Evolutionary conservation across 2,329 filamentous ascomycete species (phyloP).

Genomic region (Diplodia mutila): DNA sequence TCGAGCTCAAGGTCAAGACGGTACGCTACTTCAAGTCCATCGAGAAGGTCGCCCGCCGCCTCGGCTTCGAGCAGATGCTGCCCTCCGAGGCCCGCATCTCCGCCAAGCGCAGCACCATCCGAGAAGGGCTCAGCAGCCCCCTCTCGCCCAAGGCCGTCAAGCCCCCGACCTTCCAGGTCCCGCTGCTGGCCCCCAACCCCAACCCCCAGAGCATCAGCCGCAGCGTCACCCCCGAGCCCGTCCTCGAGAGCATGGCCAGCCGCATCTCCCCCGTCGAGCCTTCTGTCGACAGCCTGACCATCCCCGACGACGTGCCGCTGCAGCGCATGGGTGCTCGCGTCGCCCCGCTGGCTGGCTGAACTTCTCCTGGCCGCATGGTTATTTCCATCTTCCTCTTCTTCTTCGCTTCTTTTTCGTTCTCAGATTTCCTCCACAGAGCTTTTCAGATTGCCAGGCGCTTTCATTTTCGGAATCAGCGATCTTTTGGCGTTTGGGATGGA

Average conservation of each 20-base stretch:
- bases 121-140: slow-evolving; percentile 33
- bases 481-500: slow-evolving; percentile 3
- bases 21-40: slow-evolving; percentile 56
- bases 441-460: slow-evolving; percentile 5
- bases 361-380: background rate
- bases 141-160: background rate
- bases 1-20: slow-evolving; percentile 54
- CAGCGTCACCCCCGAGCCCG: slow-evolving; percentile 39
- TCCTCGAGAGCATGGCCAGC: slow-evolving; percentile 43
- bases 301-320: slow-evolving; percentile 35
- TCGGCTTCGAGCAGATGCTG: slow-evolving; percentile 51
- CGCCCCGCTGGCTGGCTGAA: slow-evolving; percentile 25
- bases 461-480: background rate
- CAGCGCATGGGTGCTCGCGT: slow-evolving; percentile 40
- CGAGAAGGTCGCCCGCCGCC: slow-evolving; percentile 50
- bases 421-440: background rate
- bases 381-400: background rate
- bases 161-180: slow-evolving; percentile 3
- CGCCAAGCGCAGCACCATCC: slow-evolving; percentile 40
- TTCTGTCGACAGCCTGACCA: slow-evolving; percentile 5
- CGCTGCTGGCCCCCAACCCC: slow-evolving; percentile 21
- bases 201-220: slow-evolving; percentile 30
- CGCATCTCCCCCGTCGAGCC: slow-evolving; percentile 27
- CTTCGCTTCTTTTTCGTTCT: background rate
- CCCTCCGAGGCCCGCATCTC: slow-evolving; percentile 30